Evolutionary conservation across 805 yeast species (phyloP), one percentile per base, ranked within the genome.

Genomic region (Candida andamanensis): DNA sequence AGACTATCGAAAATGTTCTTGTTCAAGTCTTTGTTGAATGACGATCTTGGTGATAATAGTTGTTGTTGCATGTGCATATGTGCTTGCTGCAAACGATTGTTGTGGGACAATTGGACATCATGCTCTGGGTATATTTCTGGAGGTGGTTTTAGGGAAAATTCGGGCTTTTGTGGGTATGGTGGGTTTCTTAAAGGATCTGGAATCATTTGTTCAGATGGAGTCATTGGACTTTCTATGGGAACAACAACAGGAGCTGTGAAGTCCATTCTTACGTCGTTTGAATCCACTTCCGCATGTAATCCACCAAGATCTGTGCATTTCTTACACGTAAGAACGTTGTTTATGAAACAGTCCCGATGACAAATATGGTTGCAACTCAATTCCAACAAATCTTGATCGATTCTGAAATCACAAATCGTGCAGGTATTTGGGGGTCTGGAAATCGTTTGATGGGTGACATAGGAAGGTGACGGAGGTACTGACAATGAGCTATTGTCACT

Each of bases 351-450:
- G 17, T 47, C 50, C 24, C 45, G 39, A 30, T 56, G 61, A 26
- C 55, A 49, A n/a, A 32, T 32, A 33, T 56, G 56, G 23, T 40
- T 35, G 28, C 61, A 56, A 7, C 42, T 33, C 25, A 56, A 39
- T 26, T 45, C 49, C 17, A 41, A 27, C 21, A 41, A 31, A 26
- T 41, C 45, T 24, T 41, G 39, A 23, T 41, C 45, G 6, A 41
- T 37, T 14, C 14, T 30, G 23, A 35, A 41, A 15, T 41, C 35
- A 24, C 45, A 41, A 12, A 41, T 37, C 10, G 45, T 37, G 22
- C 45, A 41, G 12, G 11, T 33, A n/a, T n/a, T n/a, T n/a, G n/a
- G n/a, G n/a, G n/a, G n/a, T n/a, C n/a, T n/a, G n/a, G n/a, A n/a
- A n/a, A n/a, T n/a, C n/a, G n/a, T n/a, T n/a, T n/a, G n/a, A n/a